phyloP scores from a whole-genome alignment of 495 filamentous ascomycete species.

The Staphylotrichum tortipilum region DNA sequence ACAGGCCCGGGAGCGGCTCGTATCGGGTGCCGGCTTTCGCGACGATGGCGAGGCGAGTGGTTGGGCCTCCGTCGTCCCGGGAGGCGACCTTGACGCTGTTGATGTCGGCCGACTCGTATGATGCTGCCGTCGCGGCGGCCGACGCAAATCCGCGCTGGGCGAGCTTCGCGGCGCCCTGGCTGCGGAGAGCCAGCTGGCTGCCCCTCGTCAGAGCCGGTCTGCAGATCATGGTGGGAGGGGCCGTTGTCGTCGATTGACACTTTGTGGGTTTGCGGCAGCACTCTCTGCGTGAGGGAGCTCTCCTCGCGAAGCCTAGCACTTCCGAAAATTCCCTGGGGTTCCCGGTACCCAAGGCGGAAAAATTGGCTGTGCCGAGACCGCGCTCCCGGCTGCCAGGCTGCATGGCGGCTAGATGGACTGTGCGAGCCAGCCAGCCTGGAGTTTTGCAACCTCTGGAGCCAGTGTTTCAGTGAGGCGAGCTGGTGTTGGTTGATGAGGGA shows the following conservation, averaged over 20 bases:
- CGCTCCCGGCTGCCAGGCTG: background rate
- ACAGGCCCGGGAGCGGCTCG: conserved; percentile 77
- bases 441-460: too few species aligned
- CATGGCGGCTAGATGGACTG: background rate
- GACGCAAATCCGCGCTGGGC: conserved; percentile 65
- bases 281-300: conserved; percentile 22
- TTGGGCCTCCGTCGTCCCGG: conserved; percentile 78
- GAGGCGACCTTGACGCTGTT: conserved; percentile 83
- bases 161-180: conserved; percentile 51
- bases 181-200: conserved; percentile 65
- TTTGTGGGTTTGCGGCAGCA: conserved; percentile 29
- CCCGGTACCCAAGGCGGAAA: conserved; percentile 24
- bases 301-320: conserved; percentile 13
- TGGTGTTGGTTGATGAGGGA: too few species aligned
- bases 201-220: conserved; percentile 68
- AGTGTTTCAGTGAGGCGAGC: too few species aligned
- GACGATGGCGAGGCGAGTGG: conserved; percentile 81
- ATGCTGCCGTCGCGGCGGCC: conserved; percentile 63
- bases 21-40: conserved; percentile 89
- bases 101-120: conserved; percentile 79
- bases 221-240: conserved; percentile 68
- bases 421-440: background rate
- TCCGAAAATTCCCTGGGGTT: conserved; percentile 33
- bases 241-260: conserved; percentile 39
- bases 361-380: conserved; percentile 25